These are phyloP conservation scores for Linum tenue DNA, from an alignment of 345 rosid species.

Conservation along the genomic window DNA sequence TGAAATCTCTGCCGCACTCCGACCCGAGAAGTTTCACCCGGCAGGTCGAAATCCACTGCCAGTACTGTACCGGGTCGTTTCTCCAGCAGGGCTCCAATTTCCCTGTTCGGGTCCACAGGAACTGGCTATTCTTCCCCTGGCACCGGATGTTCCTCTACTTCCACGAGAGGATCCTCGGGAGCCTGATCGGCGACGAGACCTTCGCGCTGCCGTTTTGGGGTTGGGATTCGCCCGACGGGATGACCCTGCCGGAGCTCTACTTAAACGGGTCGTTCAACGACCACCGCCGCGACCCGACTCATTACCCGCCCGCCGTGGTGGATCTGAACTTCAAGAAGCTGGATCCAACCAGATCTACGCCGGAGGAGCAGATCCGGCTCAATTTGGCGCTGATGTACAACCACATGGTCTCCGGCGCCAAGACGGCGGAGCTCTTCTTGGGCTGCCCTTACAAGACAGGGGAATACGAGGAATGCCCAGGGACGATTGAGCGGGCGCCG, in stretches of 20 bases:
- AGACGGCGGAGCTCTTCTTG: constrained; percentile 2
- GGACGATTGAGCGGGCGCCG: neutral
- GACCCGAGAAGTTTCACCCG: constrained; percentile 1
- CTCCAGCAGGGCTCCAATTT: neutral
- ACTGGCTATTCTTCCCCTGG: constrained; percentile 2
- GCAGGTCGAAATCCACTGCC: neutral
- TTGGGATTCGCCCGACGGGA: neutral
- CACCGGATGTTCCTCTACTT: neutral
- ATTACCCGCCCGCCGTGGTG: constrained; percentile 1
- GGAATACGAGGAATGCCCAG: neutral
- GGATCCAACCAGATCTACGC: neutral
- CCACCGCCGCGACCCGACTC: neutral
- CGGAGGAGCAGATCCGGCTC: neutral
- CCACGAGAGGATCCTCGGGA: constrained; percentile 2
- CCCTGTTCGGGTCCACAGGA: neutral
- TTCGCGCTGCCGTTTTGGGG: constrained; percentile 2
- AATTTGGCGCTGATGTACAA: neutral
- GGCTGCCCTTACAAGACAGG: constrained; percentile 1
- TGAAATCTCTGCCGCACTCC: neutral
- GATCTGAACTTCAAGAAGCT: neutral
- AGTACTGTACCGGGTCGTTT: neutral
- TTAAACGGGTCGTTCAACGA: neutral
- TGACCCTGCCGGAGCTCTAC: neutral
- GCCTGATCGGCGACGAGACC: neutral
- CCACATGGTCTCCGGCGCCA: constrained; percentile 1